These are phyloP conservation scores for Cladorrhinum sp. DNA, from an alignment of 2,329 filamentous ascomycete species.

Conservation along the genomic window DNA sequence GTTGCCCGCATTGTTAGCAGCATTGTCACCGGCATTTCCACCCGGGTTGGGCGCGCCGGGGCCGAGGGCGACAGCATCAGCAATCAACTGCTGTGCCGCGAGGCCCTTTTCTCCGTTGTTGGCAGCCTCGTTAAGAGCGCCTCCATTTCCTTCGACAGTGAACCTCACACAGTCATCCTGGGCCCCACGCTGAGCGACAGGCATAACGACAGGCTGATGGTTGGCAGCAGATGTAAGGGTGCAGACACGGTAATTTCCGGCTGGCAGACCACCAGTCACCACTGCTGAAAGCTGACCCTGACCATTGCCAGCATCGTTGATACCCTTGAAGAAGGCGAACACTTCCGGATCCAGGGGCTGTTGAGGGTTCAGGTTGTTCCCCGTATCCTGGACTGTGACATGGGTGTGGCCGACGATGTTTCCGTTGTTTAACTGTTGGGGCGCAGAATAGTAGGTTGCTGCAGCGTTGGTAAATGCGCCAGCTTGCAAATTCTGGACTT, in stretches of 20 bases:
- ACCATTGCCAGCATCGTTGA: slow-evolving; percentile 40
- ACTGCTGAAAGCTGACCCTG: slow-evolving; percentile 35
- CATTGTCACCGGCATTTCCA: slow-evolving; percentile 21
- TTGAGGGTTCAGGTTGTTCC: slow-evolving; percentile 46
- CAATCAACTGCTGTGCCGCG: slow-evolving; percentile 25
- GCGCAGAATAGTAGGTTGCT: slow-evolving; percentile 57
- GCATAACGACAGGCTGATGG: slow-evolving; percentile 45
- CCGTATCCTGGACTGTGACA: slow-evolving; percentile 55
- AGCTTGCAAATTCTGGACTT: slow-evolving; percentile 51
- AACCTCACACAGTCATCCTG: slow-evolving; percentile 47
- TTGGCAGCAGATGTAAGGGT: slow-evolving; percentile 41
- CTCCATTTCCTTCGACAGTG: slow-evolving; percentile 33
- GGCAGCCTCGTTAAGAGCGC: slow-evolving; percentile 28
- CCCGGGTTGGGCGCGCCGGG: slow-evolving; percentile 26
- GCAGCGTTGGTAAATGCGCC: slow-evolving; percentile 60
- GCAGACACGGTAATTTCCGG: slow-evolving; percentile 43
- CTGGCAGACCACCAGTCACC: slow-evolving; percentile 39
- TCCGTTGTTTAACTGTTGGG: slow-evolving; percentile 49
- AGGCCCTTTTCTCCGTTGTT: slow-evolving; percentile 30
- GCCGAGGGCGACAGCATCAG: slow-evolving; percentile 28
- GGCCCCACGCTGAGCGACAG: slow-evolving; percentile 43
- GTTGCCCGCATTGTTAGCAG: slow-evolving; percentile 21
- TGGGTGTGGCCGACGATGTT: slow-evolving; percentile 58
- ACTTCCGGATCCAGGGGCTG: slow-evolving; percentile 48
- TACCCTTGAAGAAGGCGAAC: slow-evolving; percentile 44